phyloP scores from a whole-genome alignment of 2,329 filamentous ascomycete genomes.

The Clonostachys chloroleuca region DNA sequence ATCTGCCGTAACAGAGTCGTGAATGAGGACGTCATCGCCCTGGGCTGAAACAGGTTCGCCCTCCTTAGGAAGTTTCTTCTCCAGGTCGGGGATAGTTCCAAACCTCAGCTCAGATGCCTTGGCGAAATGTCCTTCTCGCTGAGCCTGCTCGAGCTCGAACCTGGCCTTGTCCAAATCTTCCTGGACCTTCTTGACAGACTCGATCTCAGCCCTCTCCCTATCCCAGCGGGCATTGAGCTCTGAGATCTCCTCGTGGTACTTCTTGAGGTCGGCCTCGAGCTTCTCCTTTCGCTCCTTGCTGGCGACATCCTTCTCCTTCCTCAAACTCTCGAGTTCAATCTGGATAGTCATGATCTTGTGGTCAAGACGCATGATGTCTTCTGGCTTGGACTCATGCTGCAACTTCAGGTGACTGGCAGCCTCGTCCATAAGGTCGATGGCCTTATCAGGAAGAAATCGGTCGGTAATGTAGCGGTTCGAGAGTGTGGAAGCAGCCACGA shows the following conservation, averaged over 20 bases:
- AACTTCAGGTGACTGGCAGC: conserved; percentile 85
- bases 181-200: conserved; percentile 81
- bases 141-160: conserved; percentile 81
- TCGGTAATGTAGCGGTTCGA: conserved; percentile 97
- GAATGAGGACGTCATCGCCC: conserved; percentile 58
- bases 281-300: conserved; percentile 86
- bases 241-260: conserved; percentile 72
- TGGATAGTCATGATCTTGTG: conserved; percentile 96
- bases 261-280: conserved; percentile 71
- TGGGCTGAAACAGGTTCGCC: conserved; percentile 36
- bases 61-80: conserved; percentile 76
- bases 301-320: conserved; percentile 88
- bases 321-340: conserved; percentile 89
- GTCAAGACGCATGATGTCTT: conserved; percentile 87
- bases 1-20: conserved; percentile 92
- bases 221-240: conserved; percentile 82
- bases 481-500: conserved; percentile 88
- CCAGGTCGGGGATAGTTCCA: conserved; percentile 76
- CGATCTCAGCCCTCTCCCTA: conserved; percentile 80
- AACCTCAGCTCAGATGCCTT: conserved; percentile 90
- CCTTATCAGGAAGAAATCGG: conserved; percentile 92
- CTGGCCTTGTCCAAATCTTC: conserved; percentile 83
- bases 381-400: conserved; percentile 95
- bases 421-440: conserved; percentile 95
- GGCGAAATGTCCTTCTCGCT: conserved; percentile 83